These are phyloP conservation scores for Usnea hakonensis DNA, from an alignment of 495 filamentous ascomycete genomes.

Conservation along the genomic window DNA sequence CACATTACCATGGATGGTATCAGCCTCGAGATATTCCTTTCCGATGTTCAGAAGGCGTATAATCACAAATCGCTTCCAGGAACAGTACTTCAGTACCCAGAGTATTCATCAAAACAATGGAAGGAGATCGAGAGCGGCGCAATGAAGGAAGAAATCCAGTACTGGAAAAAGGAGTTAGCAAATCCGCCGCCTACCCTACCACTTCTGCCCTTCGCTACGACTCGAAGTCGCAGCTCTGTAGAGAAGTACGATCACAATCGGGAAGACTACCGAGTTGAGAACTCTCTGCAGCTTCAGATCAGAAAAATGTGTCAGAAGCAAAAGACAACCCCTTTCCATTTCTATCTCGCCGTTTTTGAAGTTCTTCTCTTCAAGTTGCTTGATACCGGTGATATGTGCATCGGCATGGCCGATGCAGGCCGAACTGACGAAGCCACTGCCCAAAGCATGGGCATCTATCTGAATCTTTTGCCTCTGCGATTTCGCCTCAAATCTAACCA, in stretches of 20 bases:
- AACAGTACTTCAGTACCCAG: neutral
- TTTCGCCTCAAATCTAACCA: constrained; percentile 21
- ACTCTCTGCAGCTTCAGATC: constrained; percentile 14
- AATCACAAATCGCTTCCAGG: neutral
- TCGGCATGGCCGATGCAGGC: constrained; percentile 38
- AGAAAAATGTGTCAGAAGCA: constrained; percentile 18
- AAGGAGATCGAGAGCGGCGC: too few relatives aligned
- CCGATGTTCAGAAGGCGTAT: constrained; percentile 17
- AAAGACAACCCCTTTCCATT: constrained; percentile 34
- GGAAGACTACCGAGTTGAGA: neutral
- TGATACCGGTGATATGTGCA: constrained; percentile 29
- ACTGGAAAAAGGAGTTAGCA: too few relatives aligned
- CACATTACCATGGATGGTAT: constrained; percentile 44
- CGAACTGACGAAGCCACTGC: constrained; percentile 5
- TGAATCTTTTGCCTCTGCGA: constrained; percentile 43
- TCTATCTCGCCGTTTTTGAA: constrained; percentile 34
- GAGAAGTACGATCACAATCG: neutral
- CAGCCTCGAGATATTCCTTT: constrained; percentile 32
- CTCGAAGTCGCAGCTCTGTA: neutral
- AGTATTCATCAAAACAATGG: too few relatives aligned
- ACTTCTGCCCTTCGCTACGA: neutral
- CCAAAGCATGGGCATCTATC: constrained; percentile 31
- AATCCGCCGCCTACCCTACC: too few relatives aligned
- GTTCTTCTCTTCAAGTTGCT: constrained; percentile 25
- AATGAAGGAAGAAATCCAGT: too few relatives aligned